These are phyloP conservation scores for Eurotiales sp. DNA, from an alignment of 2,329 filamentous ascomycete species.

Conservation along the genomic window DNA sequence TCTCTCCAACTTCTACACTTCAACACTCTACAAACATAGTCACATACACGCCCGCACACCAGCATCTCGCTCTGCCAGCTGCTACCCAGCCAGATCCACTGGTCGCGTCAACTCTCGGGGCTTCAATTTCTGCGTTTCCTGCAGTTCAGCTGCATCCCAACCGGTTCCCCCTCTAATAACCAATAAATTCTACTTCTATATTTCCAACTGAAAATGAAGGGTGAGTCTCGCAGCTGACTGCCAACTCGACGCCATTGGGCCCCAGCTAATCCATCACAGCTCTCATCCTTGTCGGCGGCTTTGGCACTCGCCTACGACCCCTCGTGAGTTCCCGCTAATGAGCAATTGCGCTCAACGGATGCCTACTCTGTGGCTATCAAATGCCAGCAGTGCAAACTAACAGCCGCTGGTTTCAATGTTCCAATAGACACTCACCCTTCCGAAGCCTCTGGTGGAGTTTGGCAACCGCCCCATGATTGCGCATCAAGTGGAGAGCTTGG, in stretches of 20 bases:
- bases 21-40: too few relatives aligned
- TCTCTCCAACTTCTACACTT: too few relatives aligned
- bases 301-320: conserved; percentile 94
- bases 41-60: neutral
- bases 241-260: neutral
- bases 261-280: conserved; percentile 49
- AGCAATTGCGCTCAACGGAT: too few relatives aligned
- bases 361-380: too few relatives aligned
- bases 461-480: conserved; percentile 99
- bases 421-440: conserved; percentile 82
- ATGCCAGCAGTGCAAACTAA: neutral
- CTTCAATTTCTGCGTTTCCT: too few relatives aligned
- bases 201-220: conserved; percentile 40
- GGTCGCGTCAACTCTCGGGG: too few relatives aligned
- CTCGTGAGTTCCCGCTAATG: conserved; percentile 70
- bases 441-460: conserved; percentile 97
- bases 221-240: conserved; percentile 30
- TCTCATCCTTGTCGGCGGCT: conserved; percentile 98
- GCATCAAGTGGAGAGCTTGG: conserved; percentile 93
- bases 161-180: too few relatives aligned
- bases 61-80: neutral
- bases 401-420: neutral
- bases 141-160: too few relatives aligned
- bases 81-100: too few relatives aligned
- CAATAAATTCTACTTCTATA: too few relatives aligned